Evolutionary conservation across 116 monocot species (phyloP), one percentile per base, ranked within the genome.

Genomic region (Papilionanthe hybrid): DNA sequence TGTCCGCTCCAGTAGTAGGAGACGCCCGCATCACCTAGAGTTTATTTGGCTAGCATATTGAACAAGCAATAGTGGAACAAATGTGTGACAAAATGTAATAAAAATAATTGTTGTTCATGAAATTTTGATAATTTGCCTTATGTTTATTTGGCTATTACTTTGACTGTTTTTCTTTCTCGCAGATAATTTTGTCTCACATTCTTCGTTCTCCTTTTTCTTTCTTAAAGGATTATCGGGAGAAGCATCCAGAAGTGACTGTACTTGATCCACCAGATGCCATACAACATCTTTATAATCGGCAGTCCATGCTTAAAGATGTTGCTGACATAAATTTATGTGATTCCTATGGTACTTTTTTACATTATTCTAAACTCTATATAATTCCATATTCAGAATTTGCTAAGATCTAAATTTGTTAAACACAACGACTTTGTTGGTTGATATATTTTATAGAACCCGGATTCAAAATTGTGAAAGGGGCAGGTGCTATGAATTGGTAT

Each of bases 251-350:
- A 79, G 96, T 96, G 12, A 93, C 92, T 53, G 88, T 96, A 42
- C 91, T 96, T 81, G 96, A 96, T 75, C 90, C 96, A 55, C 93
- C 96, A 28, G 90, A 89, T 86, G 93, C 93, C 72, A 93, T 92
- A 79, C 90, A 89, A 80, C 93, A 90, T 80, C 45, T 96, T 32
- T 48, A 82, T 55, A 96, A 92, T 89, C 90, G 96, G 32, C 93
- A 93, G 77, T 93, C 93, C 45, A 96, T 96, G 96, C 93, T 96
- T 75, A 84, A 92, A 79, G 93, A 90, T 86, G 96, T 96, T 25
- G 90, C 93, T 55, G 90, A 92, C 74, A 74, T 93, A 71, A 90
- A 93, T 37, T 80, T 96, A 45, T 87, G 89, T 45, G 86, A 89
- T 77, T 86, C 63, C 27, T 79, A 86, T 86, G 96, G 96, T 96